Evolutionary conservation across 2,329 filamentous ascomycete genomes (phyloP).

Genomic region (Cryphonectria nitschkei): DNA sequence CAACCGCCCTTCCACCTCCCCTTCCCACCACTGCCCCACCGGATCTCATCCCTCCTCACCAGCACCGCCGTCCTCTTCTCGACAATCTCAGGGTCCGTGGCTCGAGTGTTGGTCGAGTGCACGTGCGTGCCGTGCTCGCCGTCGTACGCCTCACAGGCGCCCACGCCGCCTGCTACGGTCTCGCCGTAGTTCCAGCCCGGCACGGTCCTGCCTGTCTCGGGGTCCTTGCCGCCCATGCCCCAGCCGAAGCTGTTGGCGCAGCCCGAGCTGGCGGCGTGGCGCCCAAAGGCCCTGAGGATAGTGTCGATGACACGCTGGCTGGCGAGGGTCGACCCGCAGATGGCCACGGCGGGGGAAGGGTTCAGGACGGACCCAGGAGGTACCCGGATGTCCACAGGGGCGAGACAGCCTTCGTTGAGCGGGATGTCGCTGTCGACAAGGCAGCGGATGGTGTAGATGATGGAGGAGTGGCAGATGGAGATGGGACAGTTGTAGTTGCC

Average conservation of each 20-base stretch:
- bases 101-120: constrained; percentile 38
- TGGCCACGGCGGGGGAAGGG: constrained; percentile 36
- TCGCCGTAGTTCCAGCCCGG: constrained; percentile 38
- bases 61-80: constrained; percentile 42
- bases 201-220: constrained; percentile 27
- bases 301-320: constrained; percentile 29
- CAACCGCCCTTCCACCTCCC: constrained; percentile 39
- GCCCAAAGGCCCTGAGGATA: constrained; percentile 31
- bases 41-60: constrained; percentile 36
- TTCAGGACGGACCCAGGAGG: constrained; percentile 41
- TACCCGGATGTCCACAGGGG: constrained; percentile 37
- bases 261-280: constrained; percentile 29
- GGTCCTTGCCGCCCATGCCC: constrained; percentile 30
- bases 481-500: constrained; percentile 43
- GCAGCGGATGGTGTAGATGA: constrained; percentile 43
- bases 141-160: constrained; percentile 36
- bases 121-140: constrained; percentile 36
- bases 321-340: constrained; percentile 26
- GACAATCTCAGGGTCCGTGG: constrained; percentile 38
- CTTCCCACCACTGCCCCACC: constrained; percentile 35
- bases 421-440: constrained; percentile 41
- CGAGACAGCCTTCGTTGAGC: constrained; percentile 42
- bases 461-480: constrained; percentile 42
- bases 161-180: constrained; percentile 39
- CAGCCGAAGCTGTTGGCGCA: constrained; percentile 32